Evolutionary conservation across 352 stramenopile species (phyloP).

Genomic region (Phytopythium cucurbitacearum): DNA sequence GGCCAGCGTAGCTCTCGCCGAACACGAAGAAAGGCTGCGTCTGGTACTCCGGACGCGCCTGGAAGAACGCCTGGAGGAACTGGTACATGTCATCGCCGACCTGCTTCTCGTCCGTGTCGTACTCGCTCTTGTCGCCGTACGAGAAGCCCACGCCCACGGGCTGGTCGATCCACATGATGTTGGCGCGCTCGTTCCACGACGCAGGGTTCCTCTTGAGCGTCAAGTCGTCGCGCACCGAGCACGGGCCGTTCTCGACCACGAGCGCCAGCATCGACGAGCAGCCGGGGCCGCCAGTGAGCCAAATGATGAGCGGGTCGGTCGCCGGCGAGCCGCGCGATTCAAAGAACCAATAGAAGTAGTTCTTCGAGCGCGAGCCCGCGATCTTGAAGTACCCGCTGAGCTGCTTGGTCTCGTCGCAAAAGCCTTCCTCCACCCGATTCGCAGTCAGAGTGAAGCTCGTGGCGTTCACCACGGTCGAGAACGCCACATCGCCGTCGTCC

Average conservation of each 20-base stretch:
- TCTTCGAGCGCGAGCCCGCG: slow-evolving; percentile 79
- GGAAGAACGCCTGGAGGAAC: slow-evolving; percentile 94
- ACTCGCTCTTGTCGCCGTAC: slow-evolving; percentile 86
- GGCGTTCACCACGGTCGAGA: slow-evolving; percentile 11
- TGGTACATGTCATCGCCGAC: slow-evolving; percentile 95
- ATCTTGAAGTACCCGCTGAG: slow-evolving; percentile 86
- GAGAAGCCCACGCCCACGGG: slow-evolving; percentile 93
- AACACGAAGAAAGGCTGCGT: slow-evolving; percentile 92
- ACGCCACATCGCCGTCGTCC: slow-evolving; percentile 4
- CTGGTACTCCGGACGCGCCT: slow-evolving; percentile 88
- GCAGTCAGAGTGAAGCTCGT: slow-evolving; percentile 50
- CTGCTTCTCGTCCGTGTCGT: slow-evolving; percentile 90
- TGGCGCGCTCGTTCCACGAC: slow-evolving; percentile 92
- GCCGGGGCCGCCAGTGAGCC: slow-evolving; percentile 95
- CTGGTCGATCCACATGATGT: slow-evolving; percentile 97
- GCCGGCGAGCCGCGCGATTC: slow-evolving; percentile 78
- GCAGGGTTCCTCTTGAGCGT: slow-evolving; percentile 85
- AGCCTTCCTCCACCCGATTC: slow-evolving; percentile 45
- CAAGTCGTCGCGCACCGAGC: slow-evolving; percentile 89
- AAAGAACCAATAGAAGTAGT: slow-evolving; percentile 98
- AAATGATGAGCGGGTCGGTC: slow-evolving; percentile 94
- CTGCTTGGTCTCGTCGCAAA: slow-evolving; percentile 75
- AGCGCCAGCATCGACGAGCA: slow-evolving; percentile 93
- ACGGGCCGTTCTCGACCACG: slow-evolving; percentile 96
- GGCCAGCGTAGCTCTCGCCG: slow-evolving; percentile 90